Evolutionary conservation across 2,329 filamentous ascomycete species (phyloP).

Genomic region (Aspergillus vadensis): DNA sequence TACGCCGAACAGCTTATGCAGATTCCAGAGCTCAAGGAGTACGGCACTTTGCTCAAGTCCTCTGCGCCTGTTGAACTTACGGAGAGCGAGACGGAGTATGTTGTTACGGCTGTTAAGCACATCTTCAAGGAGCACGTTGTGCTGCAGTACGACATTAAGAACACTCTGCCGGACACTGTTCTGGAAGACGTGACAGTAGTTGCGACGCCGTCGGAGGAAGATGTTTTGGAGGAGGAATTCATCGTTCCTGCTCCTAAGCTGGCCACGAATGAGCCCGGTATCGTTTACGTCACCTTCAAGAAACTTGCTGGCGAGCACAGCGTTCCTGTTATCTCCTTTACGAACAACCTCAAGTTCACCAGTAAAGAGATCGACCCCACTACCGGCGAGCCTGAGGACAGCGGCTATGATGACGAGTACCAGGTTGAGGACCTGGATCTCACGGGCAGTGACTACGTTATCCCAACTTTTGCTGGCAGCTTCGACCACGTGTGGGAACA

Average conservation of each 20-base stretch:
- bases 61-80: slow-evolving; percentile 84
- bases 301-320: slow-evolving; percentile 73
- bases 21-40: slow-evolving; percentile 88
- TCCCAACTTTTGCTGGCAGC: slow-evolving; percentile 90
- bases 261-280: slow-evolving; percentile 80
- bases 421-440: slow-evolving; percentile 93
- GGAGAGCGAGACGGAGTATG: slow-evolving; percentile 96
- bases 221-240: slow-evolving; percentile 78
- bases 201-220: slow-evolving; percentile 76
- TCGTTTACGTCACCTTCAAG: slow-evolving; percentile 93
- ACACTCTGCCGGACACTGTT: slow-evolving; percentile 88
- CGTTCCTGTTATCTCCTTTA: slow-evolving; percentile 80
- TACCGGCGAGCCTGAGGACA: slow-evolving; percentile 87
- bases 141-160: slow-evolving; percentile 95
- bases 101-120: slow-evolving; percentile 91
- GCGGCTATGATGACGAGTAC: slow-evolving; percentile 96
- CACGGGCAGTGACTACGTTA: slow-evolving; percentile 86
- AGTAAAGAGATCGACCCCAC: slow-evolving; percentile 97
- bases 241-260: slow-evolving; percentile 87
- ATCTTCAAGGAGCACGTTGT: slow-evolving; percentile 97
- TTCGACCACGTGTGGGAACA: slow-evolving; percentile 97
- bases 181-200: slow-evolving; percentile 86
- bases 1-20: slow-evolving; percentile 84
- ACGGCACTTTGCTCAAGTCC: slow-evolving; percentile 90
- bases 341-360: slow-evolving; percentile 93